Evolutionary conservation across 2,329 filamentous ascomycete species (phyloP), one percentile per base, ranked within the genome.

Genomic region (Sclerotinia nivalis): DNA sequence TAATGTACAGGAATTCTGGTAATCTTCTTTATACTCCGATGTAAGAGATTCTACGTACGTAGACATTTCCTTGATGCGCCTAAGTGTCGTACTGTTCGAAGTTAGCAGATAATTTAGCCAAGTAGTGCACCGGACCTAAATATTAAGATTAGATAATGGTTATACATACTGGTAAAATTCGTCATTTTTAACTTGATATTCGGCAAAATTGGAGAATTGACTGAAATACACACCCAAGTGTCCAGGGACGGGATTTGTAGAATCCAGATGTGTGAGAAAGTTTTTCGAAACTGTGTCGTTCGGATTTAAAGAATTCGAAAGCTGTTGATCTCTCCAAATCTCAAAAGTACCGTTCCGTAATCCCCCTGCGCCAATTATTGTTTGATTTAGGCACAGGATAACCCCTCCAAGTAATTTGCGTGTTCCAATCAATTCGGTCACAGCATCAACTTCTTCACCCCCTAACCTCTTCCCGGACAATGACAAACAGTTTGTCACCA

Each of bases 131-230:
- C 2, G 1, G 31, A 37, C 0, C 9, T 5, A 7, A 34, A 5
- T 34, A n/a, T 28, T 15, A 28, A 20, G 15, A 12, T 5, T 1
- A 49, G 20, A 47, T 43, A n/a, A 6, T 8, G 6, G 20, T n/a
- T 61, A 20, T 15, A 61, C 43, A 61, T 61, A 61, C 59, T 61
- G 59, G 10, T 47, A 13, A 22, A 61, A 61, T 31, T 61, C 20
- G 13, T 47, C n/a, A 15, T 9, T 34, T 31, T 34, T 47, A 7
- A 12, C n/a, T 15, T 34, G 59, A 31, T 49, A 34, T 61, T 61
- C 59, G 2, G 10, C 6, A 8, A 34, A 61, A 4, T 49, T 61
- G 25, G 2, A 22, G 59, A 34, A 45, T 22, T 49, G 25, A 18
- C 59, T 31, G 4, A 61, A 7, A 25, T 47, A 49, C 13, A 61